Base-by-base conservation (phyloP, 2,329 filamentous ascomycete genomes). In the Didymella arachidicola region DNA sequence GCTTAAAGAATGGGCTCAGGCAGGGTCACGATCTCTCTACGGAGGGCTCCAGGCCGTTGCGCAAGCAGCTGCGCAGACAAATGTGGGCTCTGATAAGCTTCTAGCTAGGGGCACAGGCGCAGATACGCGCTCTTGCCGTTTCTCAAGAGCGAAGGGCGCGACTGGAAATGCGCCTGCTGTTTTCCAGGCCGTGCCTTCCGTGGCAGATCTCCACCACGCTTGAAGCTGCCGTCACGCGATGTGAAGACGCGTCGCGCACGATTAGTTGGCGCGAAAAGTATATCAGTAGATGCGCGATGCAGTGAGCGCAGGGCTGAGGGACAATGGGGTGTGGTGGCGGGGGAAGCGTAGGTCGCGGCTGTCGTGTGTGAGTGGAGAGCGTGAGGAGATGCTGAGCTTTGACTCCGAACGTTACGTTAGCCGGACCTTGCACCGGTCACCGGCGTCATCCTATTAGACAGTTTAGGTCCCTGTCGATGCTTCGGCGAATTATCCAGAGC, bases 11-110 rank as follows among this genome's bases (percentile, higher is more conserved):
- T 65, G 66, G 62, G 70, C 64, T 66, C 68, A 76, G 71, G 50
- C 67, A 68, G 66, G 62, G 67, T 76, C 75, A 73, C 75, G 71
- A 65, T 67, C 69, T 73, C 66, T 75, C 71, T 74, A 75, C 63
- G 57, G 66, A 73, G 71, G 58, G 63, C 64, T 62, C 65, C 66
- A 64, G 62, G 61, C 61, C 60, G 66, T 27, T 57, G 57, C 59
- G 61, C 53, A 59, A 59, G 61, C 62, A 60, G 61, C 63, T 26
- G 57, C 59, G 70, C 66, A 46, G 64, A 54, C 65, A 63, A 63
- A 61, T 67, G 53, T 48, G 53, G 62, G 52, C 57, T 56, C 61
- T 61, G 49, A 55, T 59, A 55, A 63, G 60, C 64, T 57, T 65
- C 66, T 69, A 73, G 67, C 69, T 72, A 73, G 55, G 66, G 60